phyloP scores from a whole-genome alignment of 768 basidiomycete genomes.

The Boletus vinaceobasis region DNA sequence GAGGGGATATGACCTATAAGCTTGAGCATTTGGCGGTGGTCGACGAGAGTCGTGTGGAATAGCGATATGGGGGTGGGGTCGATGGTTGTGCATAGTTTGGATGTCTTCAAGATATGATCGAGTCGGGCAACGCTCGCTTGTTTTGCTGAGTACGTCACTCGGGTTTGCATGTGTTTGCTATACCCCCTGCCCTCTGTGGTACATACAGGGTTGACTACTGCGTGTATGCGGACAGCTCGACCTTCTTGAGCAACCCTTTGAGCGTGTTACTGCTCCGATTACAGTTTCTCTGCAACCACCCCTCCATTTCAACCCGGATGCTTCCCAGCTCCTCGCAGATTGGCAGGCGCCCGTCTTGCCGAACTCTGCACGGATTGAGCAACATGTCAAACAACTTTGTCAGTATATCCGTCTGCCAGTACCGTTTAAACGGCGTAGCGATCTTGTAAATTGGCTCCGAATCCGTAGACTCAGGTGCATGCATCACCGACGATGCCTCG shows the following conservation, averaged over 20 bases:
- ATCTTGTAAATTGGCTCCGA: constrained; percentile 53
- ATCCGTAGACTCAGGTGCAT: constrained; percentile 32
- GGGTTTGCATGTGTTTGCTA: constrained; percentile 18
- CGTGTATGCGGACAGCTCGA: constrained; percentile 52
- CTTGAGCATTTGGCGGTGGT: constrained; percentile 28
- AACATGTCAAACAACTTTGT: constrained; percentile 76
- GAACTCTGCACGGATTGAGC: constrained; percentile 73
- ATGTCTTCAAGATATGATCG: background rate
- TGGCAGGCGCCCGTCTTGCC: constrained; percentile 60
- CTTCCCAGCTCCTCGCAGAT: constrained; percentile 62
- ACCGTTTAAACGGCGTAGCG: constrained; percentile 79
- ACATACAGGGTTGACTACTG: constrained; percentile 9
- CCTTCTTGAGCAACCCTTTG: constrained; percentile 80
- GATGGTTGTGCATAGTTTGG: constrained; percentile 27
- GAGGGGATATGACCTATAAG: constrained; percentile 31
- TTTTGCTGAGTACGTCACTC: constrained; percentile 4
- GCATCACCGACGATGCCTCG: constrained; percentile 57
- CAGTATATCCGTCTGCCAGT: constrained; percentile 94
- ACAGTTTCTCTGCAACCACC: constrained; percentile 82
- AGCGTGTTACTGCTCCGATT: constrained; percentile 78
- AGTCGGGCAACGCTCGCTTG: background rate
- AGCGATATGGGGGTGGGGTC: constrained; percentile 34
- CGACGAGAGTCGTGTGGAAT: constrained; percentile 38
- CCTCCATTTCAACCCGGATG: constrained; percentile 79
- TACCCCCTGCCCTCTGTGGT: background rate